phyloP scores from a whole-genome alignment of 2,329 filamentous ascomycete genomes.

The Zymoseptoria brevis region DNA sequence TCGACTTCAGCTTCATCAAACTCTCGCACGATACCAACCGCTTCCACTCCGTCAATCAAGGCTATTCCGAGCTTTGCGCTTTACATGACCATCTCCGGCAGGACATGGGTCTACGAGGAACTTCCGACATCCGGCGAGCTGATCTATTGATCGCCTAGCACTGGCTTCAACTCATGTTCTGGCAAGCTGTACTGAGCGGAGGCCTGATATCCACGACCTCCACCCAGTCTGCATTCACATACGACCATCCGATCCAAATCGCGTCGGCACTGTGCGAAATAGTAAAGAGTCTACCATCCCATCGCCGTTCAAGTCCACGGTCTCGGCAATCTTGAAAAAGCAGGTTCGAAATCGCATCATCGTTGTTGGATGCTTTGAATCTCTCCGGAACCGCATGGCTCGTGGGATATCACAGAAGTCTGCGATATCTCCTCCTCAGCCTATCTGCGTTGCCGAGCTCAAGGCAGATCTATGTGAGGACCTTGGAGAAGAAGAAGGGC shows the following conservation, averaged over 20 bases:
- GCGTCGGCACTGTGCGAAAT: conserved; percentile 10
- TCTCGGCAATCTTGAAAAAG: no score
- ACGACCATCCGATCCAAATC: conserved; percentile 12
- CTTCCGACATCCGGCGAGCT: conserved; percentile 11
- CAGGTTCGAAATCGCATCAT: conserved; percentile 4
- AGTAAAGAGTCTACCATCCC: conserved; percentile 9
- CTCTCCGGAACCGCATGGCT: conserved; percentile 5
- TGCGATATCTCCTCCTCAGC: conserved; percentile 8
- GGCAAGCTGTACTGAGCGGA: conserved; percentile 13
- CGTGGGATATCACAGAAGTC: conserved; percentile 9
- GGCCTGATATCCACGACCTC: conserved; percentile 10
- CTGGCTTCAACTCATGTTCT: conserved; percentile 15
- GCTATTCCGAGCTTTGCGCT: conserved; percentile 2
- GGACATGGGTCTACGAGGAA: conserved; percentile 3
- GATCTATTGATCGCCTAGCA: conserved; percentile 15
- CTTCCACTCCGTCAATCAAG: not conserved
- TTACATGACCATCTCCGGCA: conserved; percentile 8
- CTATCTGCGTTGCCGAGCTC: conserved; percentile 12
- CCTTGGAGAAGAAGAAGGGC: conserved; percentile 14
- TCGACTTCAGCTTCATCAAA: conserved; percentile 11
- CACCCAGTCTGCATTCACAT: conserved; percentile 9
- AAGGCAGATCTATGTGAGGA: conserved; percentile 13
- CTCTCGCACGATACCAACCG: conserved; percentile 7
- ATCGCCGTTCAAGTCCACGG: conserved; percentile 13
- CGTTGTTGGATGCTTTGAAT: conserved; percentile 9